Evolutionary conservation across 2,329 filamentous ascomycete genomes (phyloP), one percentile per base, ranked within the genome.

Genomic region (Diaporthe ampelina): DNA sequence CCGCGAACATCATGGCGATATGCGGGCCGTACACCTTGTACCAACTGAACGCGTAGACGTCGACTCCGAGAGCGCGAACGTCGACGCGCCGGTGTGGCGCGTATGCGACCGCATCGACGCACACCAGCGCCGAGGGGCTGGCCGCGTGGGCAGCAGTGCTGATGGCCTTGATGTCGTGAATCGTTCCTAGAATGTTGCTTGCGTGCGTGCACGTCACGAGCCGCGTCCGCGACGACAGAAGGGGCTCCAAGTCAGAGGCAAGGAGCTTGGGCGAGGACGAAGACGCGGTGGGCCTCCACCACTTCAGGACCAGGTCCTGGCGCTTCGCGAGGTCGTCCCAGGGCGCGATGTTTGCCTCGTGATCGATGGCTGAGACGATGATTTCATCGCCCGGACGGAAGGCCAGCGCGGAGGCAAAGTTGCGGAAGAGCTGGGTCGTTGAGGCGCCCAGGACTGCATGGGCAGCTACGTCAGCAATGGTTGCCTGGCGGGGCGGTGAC

Each of bases 1-100:
- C 90, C 7, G 89, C 92, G 79, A 94, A 96, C 1, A 96, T 84
- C 76, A 92, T 89, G 0, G 93, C 88, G 1, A 95, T 86, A 77
- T 95, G 94, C 0, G 94, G 94, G 0, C 94, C 94, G 79, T 93
- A 95, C 1, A 95, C 90, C 81, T 96, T 96, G 83, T 95, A 95
- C 94, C 93, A 95, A 0, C 88, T 92, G 80, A 95, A 94, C n/a
- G 87, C 84, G 81, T 95, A 96, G 77, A 95, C 92, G 80, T 96
- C 94, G 0, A 93, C 92, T 0, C 88, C 93, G 0, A 94, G 85
- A 0, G 84, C 90, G 76, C 89, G 86, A 6, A 95, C 92, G 80
- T 96, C 92, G 15, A 96, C 83, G 10, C 85, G 85, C 6, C 93
- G 87, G 81, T 96, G 94, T 0, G 94, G 94, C 0, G 94, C 93